phyloP scores from a whole-genome alignment of 192 early-diverging fungal genomes.

The Podila epicladia region DNA sequence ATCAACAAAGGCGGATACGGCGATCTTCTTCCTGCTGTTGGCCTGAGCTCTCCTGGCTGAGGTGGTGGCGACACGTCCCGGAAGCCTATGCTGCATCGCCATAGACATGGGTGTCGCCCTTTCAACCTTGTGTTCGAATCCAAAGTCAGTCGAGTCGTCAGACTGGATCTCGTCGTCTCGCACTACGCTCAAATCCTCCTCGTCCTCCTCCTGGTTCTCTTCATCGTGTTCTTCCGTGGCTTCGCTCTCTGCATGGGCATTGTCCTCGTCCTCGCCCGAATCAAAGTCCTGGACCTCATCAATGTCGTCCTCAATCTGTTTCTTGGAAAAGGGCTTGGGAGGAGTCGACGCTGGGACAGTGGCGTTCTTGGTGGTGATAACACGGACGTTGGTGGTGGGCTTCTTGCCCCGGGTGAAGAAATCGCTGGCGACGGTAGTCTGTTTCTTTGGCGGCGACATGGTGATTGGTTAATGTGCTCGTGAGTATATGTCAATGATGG shows the following conservation, averaged over 20 bases:
- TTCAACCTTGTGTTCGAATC: neutral
- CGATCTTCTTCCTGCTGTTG: neutral
- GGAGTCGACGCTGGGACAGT: neutral
- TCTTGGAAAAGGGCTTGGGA: neutral
- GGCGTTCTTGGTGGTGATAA: conserved; percentile 20
- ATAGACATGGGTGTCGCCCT: neutral
- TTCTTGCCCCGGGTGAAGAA: conserved; percentile 44
- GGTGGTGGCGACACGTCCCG: neutral
- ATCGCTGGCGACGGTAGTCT: conserved; percentile 1
- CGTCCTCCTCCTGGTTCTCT: neutral
- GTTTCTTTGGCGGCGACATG: conserved; percentile 25
- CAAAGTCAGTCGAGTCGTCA: conserved; percentile 10
- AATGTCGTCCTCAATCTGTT: neutral
- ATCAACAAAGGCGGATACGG: conserved; percentile 10
- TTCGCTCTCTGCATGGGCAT: conserved; percentile 8
- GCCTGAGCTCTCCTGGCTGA: neutral
- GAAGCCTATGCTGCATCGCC: neutral
- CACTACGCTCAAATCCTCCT: neutral
- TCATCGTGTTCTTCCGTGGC: neutral
- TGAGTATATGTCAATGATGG: neutral
- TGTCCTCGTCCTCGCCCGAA: conserved; percentile 9
- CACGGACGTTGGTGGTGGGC: conserved; percentile 14
- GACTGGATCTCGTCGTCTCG: conserved; percentile 30
- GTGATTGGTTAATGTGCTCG: neutral
- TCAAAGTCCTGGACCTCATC: neutral